Evolutionary conservation across 805 yeast genomes (phyloP), one percentile per base, ranked within the genome.

Genomic region (Pichia deserticola): DNA sequence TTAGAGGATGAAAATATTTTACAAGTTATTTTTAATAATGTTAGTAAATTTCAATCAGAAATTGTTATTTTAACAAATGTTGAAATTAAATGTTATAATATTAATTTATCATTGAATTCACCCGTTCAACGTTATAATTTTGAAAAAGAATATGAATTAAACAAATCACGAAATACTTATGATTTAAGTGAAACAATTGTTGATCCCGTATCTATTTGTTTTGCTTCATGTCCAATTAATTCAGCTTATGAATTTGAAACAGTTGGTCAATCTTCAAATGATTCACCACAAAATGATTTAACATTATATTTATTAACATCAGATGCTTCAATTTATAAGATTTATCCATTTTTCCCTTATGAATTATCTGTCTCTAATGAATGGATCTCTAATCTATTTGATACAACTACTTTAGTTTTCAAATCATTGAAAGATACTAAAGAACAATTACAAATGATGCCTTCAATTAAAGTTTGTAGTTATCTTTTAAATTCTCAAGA

Each of bases 301-400:
- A 74, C 86, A 0, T 64, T 85, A 25, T 80, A 76, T 57, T 59
- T 82, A 8, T 57, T 80, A 47, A 74, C 75, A 9, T 60, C 66
- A 9, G 84, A 79, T 47, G 81, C 84, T 12, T 86, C 84, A 54
- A 52, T 86, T 1, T 82, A 74, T 57, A 68, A 76, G 1, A 65
- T 85, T 4, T 79, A 75, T 54, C 93, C 93, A n/a, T 82, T 82
- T 60, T 57, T 77, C 25, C 88, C 90, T 0, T 52, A 61, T 1
- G 62, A 68, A 29, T 56, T 79, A 30, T 61, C 71, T 0, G 68
- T 73, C n/a, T 46, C 72, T 1, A 53, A 60, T 36, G 51, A 57
- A 1, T 64, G 68, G 56, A 47, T 70, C 5, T 63, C 64, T 8
- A 47, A 49, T 12, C 44, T 63, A 25, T 63, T 64, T 45, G 65